Evolutionary conservation across 306 rosid genomes (phyloP), one percentile per base, ranked within the genome.

Genomic region (Canavalia ensiformis): DNA sequence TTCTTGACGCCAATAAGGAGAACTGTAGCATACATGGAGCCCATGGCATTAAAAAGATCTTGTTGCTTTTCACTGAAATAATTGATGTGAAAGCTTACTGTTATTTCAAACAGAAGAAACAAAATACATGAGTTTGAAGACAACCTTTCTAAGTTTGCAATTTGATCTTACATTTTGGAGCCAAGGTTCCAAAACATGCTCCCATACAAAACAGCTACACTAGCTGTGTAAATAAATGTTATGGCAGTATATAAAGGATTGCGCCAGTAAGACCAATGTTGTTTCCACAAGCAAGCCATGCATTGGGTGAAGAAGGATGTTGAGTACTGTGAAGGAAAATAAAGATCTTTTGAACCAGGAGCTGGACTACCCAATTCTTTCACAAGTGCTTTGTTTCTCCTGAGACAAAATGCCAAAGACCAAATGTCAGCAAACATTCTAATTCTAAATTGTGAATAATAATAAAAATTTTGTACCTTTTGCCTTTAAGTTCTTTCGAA

Each of bases 101-200:
- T 82, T 67, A 56, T 77, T 65, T 64, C 47, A 70, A 59, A 69
- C 7, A 50, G 6, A 64, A 58, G 46, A 13, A 9, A 57, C 28
- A 44, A 42, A 70, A 75, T 29, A 34, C 54, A 72, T n/a, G 70
- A 80, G 59, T 34, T 59, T 55, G 33, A 51, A 83, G 80, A 57
- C 47, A 68, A 51, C 46, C 52, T 44, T 45, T 81, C 46, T 34
- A 47, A 29, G 28, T 77, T 75, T 57, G 25, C 7, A 39, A 4
- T 55, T 39, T 47, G 60, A 75, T 77, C 90, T 81, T 84, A 89
- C 93, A 87, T 89, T 77, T 85, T 89, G 84, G 89, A 78, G 80
- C 91, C 93, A 18, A 89, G 89, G 84, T 87, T 65, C 93, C 89
- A 89, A 85, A 83, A 89, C 88, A 89, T 87, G 85, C 87, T 89